A percentile compares a stretch with the other conserved stretches of the same genome.
These are phyloP conservation scores for Rhodotorula sp. DNA, from an alignment of 1,284 basidiomycete species.

Conservation along the genomic window DNA sequence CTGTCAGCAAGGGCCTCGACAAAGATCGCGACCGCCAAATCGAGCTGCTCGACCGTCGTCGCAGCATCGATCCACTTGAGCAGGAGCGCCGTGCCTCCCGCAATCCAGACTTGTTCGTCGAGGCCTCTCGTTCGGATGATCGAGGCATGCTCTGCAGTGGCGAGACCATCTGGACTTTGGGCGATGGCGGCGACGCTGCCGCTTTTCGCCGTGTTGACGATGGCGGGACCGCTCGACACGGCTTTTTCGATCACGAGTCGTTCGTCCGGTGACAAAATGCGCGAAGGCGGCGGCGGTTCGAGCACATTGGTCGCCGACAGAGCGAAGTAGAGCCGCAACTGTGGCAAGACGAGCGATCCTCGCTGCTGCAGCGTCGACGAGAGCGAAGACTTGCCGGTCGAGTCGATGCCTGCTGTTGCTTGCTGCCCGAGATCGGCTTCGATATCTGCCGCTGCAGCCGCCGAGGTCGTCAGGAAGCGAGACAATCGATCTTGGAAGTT, in stretches of 20 bases:
- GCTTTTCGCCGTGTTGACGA: slow-evolving; percentile 36
- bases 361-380: slow-evolving; percentile 37
- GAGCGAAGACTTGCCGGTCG: slow-evolving; percentile 27
- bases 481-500: slow-evolving; percentile 66
- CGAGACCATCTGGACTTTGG: slow-evolving; percentile 31
- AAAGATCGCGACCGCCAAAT: slow-evolving; percentile 67
- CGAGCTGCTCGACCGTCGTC: slow-evolving; percentile 69
- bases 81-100: slow-evolving; percentile 75
- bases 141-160: slow-evolving; percentile 59
- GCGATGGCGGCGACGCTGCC: slow-evolving; percentile 21
- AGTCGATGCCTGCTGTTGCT: too few relatives aligned
- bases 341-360: slow-evolving; percentile 34
- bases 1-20: slow-evolving; percentile 73
- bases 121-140: slow-evolving; percentile 62
- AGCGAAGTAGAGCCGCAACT: slow-evolving; percentile 38
- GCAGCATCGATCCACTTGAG: slow-evolving; percentile 77
- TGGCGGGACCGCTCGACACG: slow-evolving; percentile 15
- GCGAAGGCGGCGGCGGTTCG: neutral
- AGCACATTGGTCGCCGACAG: slow-evolving; percentile 35
- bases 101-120: slow-evolving; percentile 74
- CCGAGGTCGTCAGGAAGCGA: slow-evolving; percentile 57
- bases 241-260: neutral
- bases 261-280: too few relatives aligned
- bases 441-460: slow-evolving; percentile 7
- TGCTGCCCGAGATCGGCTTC: too few relatives aligned